phyloP scores from a whole-genome alignment of 2,329 filamentous ascomycete species.

The Phialophora verrucosa region DNA sequence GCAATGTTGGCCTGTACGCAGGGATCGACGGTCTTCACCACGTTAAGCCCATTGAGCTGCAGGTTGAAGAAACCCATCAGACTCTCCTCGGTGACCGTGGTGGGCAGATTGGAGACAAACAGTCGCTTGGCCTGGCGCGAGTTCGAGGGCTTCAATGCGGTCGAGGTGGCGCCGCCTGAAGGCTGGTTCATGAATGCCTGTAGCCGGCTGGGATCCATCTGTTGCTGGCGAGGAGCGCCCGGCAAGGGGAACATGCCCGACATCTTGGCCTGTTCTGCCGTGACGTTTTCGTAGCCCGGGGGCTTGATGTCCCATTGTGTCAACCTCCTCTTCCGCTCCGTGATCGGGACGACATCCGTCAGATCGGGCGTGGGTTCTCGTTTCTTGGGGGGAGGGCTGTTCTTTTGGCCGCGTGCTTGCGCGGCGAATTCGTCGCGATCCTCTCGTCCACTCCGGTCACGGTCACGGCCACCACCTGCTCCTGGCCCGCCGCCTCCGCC shows the following conservation, averaged over 20 bases:
- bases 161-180: constrained; percentile 61
- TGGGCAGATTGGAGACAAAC: constrained; percentile 81
- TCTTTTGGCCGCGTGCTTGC: constrained; percentile 63
- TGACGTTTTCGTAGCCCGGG: constrained; percentile 96
- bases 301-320: constrained; percentile 99
- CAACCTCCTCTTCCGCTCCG: constrained; percentile 86
- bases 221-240: constrained; percentile 90
- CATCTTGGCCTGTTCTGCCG: constrained; percentile 96
- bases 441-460: constrained; percentile 50
- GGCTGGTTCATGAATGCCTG: constrained; percentile 96
- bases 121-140: constrained; percentile 93
- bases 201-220: constrained; percentile 91
- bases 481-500: constrained; percentile 47
- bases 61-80: constrained; percentile 90
- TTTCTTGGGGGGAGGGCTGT: constrained; percentile 83
- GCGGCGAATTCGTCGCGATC: constrained; percentile 58
- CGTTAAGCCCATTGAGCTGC: constrained; percentile 94
- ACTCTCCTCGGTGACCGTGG: constrained; percentile 73
- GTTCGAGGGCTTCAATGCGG: constrained; percentile 82
- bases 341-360: constrained; percentile 79
- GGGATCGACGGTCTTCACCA: constrained; percentile 81
- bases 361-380: constrained; percentile 95
- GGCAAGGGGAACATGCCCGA: constrained; percentile 99
- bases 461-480: constrained; percentile 50
- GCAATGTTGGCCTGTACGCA: constrained; percentile 84